Base-by-base conservation (phyloP, 495 filamentous ascomycete genomes). In the Lophiostoma macrostomum region DNA sequence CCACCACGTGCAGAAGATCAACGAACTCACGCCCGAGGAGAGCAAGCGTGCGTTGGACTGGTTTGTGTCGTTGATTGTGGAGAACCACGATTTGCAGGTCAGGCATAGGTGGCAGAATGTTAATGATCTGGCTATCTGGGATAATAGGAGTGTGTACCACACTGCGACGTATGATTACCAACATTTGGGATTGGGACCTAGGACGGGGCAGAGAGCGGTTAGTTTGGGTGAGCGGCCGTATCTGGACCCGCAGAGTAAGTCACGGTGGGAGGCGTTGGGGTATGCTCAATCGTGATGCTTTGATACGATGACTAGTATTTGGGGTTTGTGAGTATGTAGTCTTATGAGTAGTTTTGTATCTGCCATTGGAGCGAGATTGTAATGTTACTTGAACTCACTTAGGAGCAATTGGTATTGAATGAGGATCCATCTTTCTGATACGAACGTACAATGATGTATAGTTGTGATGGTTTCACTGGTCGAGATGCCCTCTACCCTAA, bases 1-100 rank as follows among this genome's bases (percentile, higher is more conserved):
- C 36, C 74, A 74, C 11, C 83, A 86, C 68, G 73, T 80, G 1
- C 67, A 78, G 57, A 65, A 74, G 16, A 84, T 90, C 69, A 80
- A 89, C 65, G 87, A 77, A 4, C 64, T 91, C 22, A 74, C 76
- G 0, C 75, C 81, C n/a, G 71, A 76, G 12, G 88, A 91, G 73
- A 81, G 76, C 47, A 65, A 73, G n/a, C 60, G 74, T 32, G 68
- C 89, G 24, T 69, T 90, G 11, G 63, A 80, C 13, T 82, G 78
- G 78, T 84, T 91, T 51, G 67, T 77, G 5, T 61, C 71, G 25
- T 67, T 89, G 10, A 75, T 91, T 45, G 73, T 78, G 4, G 81
- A 90, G 67, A 91, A 90, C 59, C 88, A 90, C 61, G 87, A 93
- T 61, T 65, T 88, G 51, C 88, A 93, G 71, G 84, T 87, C 0